A percentile compares a stretch with the other conserved stretches of the same genome.
phyloP scores from a whole-genome alignment of 2,329 filamentous ascomycete species.

The Rhinocladiella similis region DNA sequence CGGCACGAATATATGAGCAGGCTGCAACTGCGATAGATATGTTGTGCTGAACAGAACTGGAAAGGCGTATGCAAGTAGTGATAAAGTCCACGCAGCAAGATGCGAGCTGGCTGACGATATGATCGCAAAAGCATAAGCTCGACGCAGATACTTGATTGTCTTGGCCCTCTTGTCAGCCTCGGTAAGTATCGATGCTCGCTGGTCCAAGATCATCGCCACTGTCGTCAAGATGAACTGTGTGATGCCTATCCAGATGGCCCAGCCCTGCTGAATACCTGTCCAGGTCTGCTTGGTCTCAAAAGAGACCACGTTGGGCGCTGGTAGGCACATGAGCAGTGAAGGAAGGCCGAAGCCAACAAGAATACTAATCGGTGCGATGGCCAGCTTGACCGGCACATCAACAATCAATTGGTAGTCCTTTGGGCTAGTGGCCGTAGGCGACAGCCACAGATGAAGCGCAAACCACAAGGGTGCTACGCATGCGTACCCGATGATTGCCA shows the following conservation, averaged over 20 bases:
- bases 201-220: slow-evolving; percentile 30
- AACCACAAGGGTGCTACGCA: slow-evolving; percentile 47
- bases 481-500: slow-evolving; percentile 47
- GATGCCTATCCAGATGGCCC: slow-evolving; percentile 49
- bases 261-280: slow-evolving; percentile 53
- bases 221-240: slow-evolving; percentile 37
- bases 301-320: slow-evolving; percentile 40
- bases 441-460: slow-evolving; percentile 45
- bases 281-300: slow-evolving; percentile 48
- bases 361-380: slow-evolving; percentile 43
- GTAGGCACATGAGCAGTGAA: slow-evolving; percentile 44
- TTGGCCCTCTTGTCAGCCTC: slow-evolving; percentile 28
- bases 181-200: slow-evolving; percentile 27
- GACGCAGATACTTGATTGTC: slow-evolving; percentile 37
- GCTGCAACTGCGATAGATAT: slow-evolving; percentile 38
- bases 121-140: slow-evolving; percentile 45
- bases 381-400: slow-evolving; percentile 33
- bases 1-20: slow-evolving; percentile 41
- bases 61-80: slow-evolving; percentile 39
- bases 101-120: slow-evolving; percentile 42
- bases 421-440: slow-evolving; percentile 40
- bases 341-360: slow-evolving; percentile 48
- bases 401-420: slow-evolving; percentile 36
- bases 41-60: slow-evolving; percentile 38
- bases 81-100: slow-evolving; percentile 42